Evolutionary conservation across 345 rosid genomes (phyloP).

Genomic region (Aegle marmelos): DNA sequence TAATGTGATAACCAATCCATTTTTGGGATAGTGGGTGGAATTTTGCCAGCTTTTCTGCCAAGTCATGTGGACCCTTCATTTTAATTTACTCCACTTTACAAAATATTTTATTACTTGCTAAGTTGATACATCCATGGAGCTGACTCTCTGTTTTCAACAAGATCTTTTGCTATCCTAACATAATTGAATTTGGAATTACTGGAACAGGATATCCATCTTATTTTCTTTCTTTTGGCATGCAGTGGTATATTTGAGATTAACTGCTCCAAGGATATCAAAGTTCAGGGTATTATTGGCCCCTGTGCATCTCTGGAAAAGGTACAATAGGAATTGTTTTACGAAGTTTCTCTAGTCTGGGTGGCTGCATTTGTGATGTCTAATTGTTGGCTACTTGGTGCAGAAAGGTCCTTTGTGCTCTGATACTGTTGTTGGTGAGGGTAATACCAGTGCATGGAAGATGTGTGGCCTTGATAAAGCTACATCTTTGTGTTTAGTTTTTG

Average conservation of each 20-base stretch:
- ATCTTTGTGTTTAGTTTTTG: slow-evolving; percentile 79
- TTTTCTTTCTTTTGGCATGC: slow-evolving; percentile 8
- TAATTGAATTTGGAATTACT: not conserved
- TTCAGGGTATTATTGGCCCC: slow-evolving; percentile 86
- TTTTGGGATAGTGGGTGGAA: not conserved
- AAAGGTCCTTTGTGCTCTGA: slow-evolving; percentile 91
- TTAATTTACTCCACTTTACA: not conserved
- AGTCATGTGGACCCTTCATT: not conserved
- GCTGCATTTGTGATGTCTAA: slow-evolving; percentile 16
- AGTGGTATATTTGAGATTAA: slow-evolving; percentile 93
- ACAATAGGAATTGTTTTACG: slow-evolving; percentile 3
- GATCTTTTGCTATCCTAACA: not conserved
- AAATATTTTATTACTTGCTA: not conserved
- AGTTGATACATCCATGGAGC: not conserved
- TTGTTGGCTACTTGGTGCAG: slow-evolving; percentile 47
- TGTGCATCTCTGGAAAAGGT: slow-evolving; percentile 98
- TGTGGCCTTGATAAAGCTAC: slow-evolving; percentile 93
- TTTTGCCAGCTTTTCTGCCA: not conserved
- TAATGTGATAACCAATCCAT: not conserved
- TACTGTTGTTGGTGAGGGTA: slow-evolving; percentile 72
- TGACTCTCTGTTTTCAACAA: not conserved
- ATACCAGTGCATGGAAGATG: slow-evolving; percentile 96
- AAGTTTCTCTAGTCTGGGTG: slow-evolving; percentile 12
- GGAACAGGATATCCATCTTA: not conserved
- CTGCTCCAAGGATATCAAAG: slow-evolving; percentile 84